These are phyloP conservation scores for Parastagonospora nodorum DNA, from an alignment of 2,329 filamentous ascomycete species.

Conservation along the genomic window DNA sequence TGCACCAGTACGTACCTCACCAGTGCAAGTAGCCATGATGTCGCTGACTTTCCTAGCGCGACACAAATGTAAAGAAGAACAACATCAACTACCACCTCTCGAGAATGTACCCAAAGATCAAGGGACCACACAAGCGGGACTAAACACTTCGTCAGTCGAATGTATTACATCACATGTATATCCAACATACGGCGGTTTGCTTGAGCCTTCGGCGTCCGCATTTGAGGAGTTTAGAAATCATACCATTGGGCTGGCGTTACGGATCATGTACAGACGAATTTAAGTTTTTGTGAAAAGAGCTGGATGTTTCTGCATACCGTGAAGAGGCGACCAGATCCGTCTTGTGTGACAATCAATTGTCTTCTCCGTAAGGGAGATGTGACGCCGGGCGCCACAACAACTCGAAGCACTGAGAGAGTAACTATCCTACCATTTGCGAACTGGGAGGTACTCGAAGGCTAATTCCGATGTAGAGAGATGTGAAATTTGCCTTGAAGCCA, in stretches of 20 bases:
- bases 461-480: too few species aligned
- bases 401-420: too few species aligned
- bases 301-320: not conserved
- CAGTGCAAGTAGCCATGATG: not conserved
- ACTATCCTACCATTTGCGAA: too few species aligned
- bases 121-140: slow-evolving; percentile 71
- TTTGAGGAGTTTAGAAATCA: slow-evolving; percentile 18
- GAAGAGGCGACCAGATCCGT: too few species aligned
- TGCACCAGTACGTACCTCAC: slow-evolving; percentile 62
- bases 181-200: slow-evolving; percentile 10
- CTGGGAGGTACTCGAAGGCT: too few species aligned
- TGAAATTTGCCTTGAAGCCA: too few species aligned
- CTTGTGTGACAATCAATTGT: not conserved
- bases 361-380: too few species aligned
- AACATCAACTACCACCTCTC: slow-evolving; percentile 90
- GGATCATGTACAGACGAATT: not conserved
- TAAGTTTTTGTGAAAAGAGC: not conserved
- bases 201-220: slow-evolving; percentile 18
- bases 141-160: slow-evolving; percentile 31
- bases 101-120: slow-evolving; percentile 75
- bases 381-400: too few species aligned
- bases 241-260: slow-evolving; percentile 3
- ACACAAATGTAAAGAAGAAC: slow-evolving; percentile 66
- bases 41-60: slow-evolving; percentile 54
- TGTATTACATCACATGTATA: slow-evolving; percentile 37